Conservation (phyloP, 177 flowering plant species). For the Vitis hybrid region DNA sequence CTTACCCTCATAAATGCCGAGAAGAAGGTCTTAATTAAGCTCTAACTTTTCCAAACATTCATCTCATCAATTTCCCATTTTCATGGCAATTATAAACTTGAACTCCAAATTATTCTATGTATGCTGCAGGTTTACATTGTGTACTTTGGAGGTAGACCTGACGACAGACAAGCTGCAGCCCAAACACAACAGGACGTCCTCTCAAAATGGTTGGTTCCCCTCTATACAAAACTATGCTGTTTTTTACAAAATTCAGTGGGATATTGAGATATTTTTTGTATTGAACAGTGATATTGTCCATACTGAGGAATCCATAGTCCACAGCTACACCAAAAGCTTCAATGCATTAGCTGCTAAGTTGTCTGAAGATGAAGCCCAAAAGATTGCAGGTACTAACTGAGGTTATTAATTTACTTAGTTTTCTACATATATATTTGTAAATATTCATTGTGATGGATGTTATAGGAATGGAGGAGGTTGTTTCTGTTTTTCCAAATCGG, state of each 20-base stretch:
- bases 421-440: no score
- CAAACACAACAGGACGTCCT: conserved; percentile 44
- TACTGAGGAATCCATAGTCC: conserved; percentile 51
- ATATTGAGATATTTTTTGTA: not conserved
- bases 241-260: not conserved
- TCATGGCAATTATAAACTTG: not conserved
- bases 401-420: no score
- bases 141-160: conserved; percentile 43
- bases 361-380: conserved; percentile 48
- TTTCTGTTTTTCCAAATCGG: conserved; percentile 52
- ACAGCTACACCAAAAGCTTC: conserved; percentile 65
- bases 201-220: conserved; percentile 36
- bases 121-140: conserved; percentile 55
- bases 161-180: conserved; percentile 16
- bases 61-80: not conserved
- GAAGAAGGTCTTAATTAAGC: conserved; percentile 7
- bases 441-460: not conserved
- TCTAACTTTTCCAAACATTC: no score
- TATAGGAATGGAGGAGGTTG: conserved; percentile 46
- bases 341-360: conserved; percentile 84
- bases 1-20: conserved; percentile 6
- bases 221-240: not conserved
- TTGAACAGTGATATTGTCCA: conserved; percentile 30
- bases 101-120: not conserved
- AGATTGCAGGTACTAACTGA: conserved; percentile 31